phyloP scores from a whole-genome alignment of 768 basidiomycete species.

The Clavulina sp. region DNA sequence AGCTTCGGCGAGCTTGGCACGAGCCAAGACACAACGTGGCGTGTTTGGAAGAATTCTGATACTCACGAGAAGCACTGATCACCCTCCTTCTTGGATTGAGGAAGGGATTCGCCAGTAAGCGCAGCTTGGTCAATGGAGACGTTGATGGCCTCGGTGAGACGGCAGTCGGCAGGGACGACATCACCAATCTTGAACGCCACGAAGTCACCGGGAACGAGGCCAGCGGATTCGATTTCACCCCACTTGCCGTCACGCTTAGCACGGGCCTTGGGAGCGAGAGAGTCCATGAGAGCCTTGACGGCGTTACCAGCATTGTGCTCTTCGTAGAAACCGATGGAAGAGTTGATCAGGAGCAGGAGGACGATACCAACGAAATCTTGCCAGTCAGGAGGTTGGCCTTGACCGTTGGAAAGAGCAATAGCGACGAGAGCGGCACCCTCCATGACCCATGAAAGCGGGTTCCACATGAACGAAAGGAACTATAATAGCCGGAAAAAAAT shows the following conservation, averaged over 20 bases:
- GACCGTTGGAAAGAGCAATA: constrained; percentile 90
- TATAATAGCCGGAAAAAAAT: constrained; percentile 15
- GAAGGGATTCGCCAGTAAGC: constrained; percentile 92
- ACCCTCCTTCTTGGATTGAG: constrained; percentile 76
- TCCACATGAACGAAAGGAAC: constrained; percentile 99
- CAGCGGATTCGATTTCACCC: constrained; percentile 80
- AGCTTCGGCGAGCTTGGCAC: constrained; percentile 2
- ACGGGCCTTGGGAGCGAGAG: constrained; percentile 92
- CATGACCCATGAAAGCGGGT: constrained; percentile 99
- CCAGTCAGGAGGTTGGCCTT: constrained; percentile 78
- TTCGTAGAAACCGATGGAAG: constrained; percentile 94
- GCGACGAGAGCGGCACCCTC: constrained; percentile 90
- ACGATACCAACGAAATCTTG: constrained; percentile 95
- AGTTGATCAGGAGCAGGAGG: constrained; percentile 82
- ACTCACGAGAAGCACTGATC: constrained; percentile 98
- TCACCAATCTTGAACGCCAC: constrained; percentile 98
- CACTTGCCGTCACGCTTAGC: constrained; percentile 74
- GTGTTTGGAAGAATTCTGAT: not conserved
- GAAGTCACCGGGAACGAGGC: constrained; percentile 89
- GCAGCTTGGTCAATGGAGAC: constrained; percentile 98
- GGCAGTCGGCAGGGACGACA: constrained; percentile 94
- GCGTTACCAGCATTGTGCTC: constrained; percentile 95
- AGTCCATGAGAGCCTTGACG: constrained; percentile 99
- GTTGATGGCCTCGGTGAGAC: constrained; percentile 91
- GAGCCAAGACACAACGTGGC: not conserved